These are phyloP conservation scores for Neopestalotiopsis clavispora DNA, from an alignment of 2,329 filamentous ascomycete genomes.

Conservation along the genomic window DNA sequence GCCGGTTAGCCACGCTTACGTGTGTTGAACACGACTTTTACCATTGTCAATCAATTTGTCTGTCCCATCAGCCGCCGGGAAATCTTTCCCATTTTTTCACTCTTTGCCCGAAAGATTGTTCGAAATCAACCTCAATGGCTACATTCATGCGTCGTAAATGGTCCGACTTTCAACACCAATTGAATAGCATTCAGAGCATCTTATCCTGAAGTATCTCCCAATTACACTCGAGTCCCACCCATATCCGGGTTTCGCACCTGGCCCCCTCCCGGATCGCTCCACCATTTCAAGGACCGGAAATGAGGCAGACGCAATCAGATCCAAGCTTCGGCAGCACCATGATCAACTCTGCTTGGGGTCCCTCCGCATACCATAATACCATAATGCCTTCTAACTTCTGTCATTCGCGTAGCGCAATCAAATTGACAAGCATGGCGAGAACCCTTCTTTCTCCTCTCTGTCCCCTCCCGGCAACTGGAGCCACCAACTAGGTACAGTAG, in stretches of 20 bases:
- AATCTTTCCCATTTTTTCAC: not conserved
- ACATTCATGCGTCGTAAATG: not conserved
- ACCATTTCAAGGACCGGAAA: constrained; percentile 9
- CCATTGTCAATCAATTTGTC: no score
- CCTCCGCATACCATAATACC: not conserved
- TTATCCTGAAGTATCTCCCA: not conserved
- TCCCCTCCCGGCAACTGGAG: not conserved
- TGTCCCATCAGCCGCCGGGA: not conserved
- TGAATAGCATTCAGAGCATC: not conserved
- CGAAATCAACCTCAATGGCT: not conserved
- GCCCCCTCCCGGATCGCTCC: constrained; percentile 2
- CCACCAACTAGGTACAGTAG: not conserved
- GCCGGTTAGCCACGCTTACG: no score
- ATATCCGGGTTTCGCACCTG: not conserved
- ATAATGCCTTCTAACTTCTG: not conserved
- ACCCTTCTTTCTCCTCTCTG: not conserved
- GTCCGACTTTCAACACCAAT: no score
- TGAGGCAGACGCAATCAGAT: constrained; percentile 18
- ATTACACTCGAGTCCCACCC: constrained; percentile 8
- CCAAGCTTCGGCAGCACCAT: constrained; percentile 10
- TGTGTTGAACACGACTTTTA: not conserved
- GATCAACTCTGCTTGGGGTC: not conserved
- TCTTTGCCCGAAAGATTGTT: not conserved
- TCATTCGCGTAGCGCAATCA: not conserved
- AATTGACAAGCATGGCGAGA: not conserved